Conservation (phyloP, 495 filamentous ascomycete genomes). For the Annulohypoxylon stygium region DNA sequence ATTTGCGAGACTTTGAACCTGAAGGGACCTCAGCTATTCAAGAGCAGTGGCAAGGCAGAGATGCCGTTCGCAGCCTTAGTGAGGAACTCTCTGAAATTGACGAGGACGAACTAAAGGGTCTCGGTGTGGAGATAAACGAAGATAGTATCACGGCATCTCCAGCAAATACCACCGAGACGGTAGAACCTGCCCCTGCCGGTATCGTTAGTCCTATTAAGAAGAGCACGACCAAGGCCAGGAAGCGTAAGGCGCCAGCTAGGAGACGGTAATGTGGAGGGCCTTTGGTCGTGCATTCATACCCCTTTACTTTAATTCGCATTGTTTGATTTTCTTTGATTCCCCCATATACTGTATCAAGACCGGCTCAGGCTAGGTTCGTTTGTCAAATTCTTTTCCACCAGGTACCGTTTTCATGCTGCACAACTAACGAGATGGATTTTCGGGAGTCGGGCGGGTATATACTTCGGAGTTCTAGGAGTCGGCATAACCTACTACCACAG, state of each 20-base stretch:
- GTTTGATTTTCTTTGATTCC: constrained; percentile 16
- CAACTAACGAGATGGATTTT: constrained; percentile 1
- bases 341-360: constrained; percentile 42
- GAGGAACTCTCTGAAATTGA: constrained; percentile 91
- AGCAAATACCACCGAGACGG: constrained; percentile 44
- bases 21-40: constrained; percentile 76
- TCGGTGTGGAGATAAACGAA: constrained; percentile 61
- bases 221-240: constrained; percentile 50
- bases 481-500: background rate
- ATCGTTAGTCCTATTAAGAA: constrained; percentile 46
- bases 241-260: constrained; percentile 49
- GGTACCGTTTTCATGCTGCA: constrained; percentile 10
- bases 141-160: constrained; percentile 59
- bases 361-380: constrained; percentile 36
- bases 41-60: constrained; percentile 81
- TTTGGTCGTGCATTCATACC: constrained; percentile 36
- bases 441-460: background rate
- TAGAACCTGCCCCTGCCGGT: constrained; percentile 28
- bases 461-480: constrained; percentile 21
- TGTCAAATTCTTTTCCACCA: constrained; percentile 13
- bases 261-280: constrained; percentile 37
- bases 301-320: constrained; percentile 23
- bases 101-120: constrained; percentile 82
- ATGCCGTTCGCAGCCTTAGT: constrained; percentile 80
- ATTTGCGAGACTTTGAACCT: constrained; percentile 84